Evolutionary conservation across 116 monocot species (phyloP).

Genomic region (Dioscorea cayenensis): DNA sequence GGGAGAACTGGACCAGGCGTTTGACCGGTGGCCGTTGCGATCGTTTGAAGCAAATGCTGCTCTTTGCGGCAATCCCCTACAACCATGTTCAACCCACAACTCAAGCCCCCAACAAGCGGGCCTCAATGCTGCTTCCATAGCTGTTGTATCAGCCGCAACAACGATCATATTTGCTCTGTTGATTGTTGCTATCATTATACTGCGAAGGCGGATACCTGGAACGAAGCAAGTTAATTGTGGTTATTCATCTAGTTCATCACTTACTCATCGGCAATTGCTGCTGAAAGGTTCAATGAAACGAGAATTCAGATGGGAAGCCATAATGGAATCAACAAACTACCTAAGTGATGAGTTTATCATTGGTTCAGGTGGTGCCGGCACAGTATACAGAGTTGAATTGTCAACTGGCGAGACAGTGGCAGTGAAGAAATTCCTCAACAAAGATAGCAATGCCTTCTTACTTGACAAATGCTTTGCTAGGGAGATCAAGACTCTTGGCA

Average conservation of each 20-base stretch:
- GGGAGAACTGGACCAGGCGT: conserved; percentile 36
- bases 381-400: conserved; percentile 71
- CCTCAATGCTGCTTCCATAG: conserved; percentile 39
- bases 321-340: conserved; percentile 67
- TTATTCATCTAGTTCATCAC: conserved; percentile 37
- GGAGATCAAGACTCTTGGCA: conserved; percentile 69
- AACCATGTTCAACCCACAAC: conserved; percentile 16
- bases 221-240: conserved; percentile 54
- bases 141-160: conserved; percentile 43
- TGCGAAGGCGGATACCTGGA: conserved; percentile 13
- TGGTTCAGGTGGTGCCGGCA: conserved; percentile 77
- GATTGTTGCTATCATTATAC: conserved; percentile 11
- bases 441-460: conserved; percentile 24
- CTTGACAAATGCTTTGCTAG: conserved; percentile 60
- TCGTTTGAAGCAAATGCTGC: conserved; percentile 49
- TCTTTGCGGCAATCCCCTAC: conserved; percentile 61
- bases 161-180: conserved; percentile 35
- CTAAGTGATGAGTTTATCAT: conserved; percentile 67
- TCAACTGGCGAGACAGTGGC: conserved; percentile 68
- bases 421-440: conserved; percentile 53
- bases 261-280: conserved; percentile 27
- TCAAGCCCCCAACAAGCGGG: conserved; percentile 2
- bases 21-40: conserved; percentile 50
- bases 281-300: conserved; percentile 40
- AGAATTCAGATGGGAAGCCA: conserved; percentile 70